Base-by-base conservation (phyloP, 2,329 filamentous ascomycete genomes). In the Didymella sp. region DNA sequence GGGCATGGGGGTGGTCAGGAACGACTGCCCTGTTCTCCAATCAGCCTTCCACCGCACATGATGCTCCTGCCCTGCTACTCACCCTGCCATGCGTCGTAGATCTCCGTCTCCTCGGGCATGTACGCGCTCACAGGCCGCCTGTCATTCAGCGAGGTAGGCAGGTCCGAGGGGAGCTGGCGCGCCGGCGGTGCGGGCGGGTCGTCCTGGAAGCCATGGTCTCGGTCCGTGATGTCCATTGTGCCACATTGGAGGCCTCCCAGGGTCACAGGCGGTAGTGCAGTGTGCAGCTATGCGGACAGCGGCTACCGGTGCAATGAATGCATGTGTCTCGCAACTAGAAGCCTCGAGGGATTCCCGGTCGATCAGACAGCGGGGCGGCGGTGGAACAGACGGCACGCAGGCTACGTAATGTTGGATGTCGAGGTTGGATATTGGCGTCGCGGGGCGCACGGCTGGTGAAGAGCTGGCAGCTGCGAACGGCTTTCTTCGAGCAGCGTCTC, bases 11-110 rank as follows among this genome's bases (percentile, higher is more conserved):
- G 89, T 91, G 4, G 92, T 96, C 62, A 98, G 84, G 78, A 96
- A 96, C 41, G 94, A 96, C 82, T 97, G 92, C 64, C 94, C 94
- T 97, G 73, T 45, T 35, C 17, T 28, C 28, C 37, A 31, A 33
- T 57, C 54, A 57, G 54, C 37, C 17, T 42, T 40, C 22, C 38
- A 13, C 19, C 4, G 1, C 8, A 22, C 21, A n/a, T 19, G 9
- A 7, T 25, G 38, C 31, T 31, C 17, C 24, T 47, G 33, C 21
- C 37, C 17, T n/a, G 9, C 83, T 51, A 64, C 82, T 73, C 76
- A 89, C 94, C 94, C 88, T 98, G 92, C 95, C 95, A 99, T 67
- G 92, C 95, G 84, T 99, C 95, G 76, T 98, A 99, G 80, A 97
- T 92, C 81, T 98, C 95, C 37, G 93, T 96, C 81, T 98, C 95